Percentiles rank a stretch among this genome's conserved stretches.
Evolutionary conservation across 768 basidiomycete species (phyloP).

Genomic region (Boletus speciosus): DNA sequence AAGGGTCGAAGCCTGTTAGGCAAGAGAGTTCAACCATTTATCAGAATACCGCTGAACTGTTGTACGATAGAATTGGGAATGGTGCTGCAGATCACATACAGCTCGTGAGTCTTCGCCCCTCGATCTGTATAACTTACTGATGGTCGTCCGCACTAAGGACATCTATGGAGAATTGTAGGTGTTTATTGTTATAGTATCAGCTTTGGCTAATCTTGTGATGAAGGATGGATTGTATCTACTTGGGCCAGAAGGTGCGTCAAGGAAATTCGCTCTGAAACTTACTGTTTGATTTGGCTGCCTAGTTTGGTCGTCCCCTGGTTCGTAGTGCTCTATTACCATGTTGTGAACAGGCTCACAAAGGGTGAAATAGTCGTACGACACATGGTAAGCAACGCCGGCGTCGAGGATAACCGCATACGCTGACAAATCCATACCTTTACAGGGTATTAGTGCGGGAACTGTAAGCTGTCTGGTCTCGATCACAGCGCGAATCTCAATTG

Average conservation of each 20-base stretch:
- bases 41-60: not conserved
- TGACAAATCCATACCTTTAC: slow-evolving; percentile 1
- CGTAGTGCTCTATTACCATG: slow-evolving; percentile 21
- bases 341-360: slow-evolving; percentile 2
- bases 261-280: not conserved
- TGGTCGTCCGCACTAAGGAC: slow-evolving; percentile 50
- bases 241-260: slow-evolving; percentile 80
- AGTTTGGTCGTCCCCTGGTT: slow-evolving; percentile 79
- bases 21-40: slow-evolving; percentile 11
- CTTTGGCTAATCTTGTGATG: not conserved
- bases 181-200: not conserved
- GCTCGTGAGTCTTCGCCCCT: slow-evolving; percentile 45
- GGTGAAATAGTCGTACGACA: slow-evolving; percentile 49
- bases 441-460: slow-evolving; percentile 73
- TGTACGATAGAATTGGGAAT: slow-evolving; percentile 70
- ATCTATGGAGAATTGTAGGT: slow-evolving; percentile 90
- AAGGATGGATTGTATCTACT: slow-evolving; percentile 95
- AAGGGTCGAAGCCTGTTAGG: slow-evolving; percentile 80
- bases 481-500: not conserved
- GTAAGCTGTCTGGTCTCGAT: slow-evolving; percentile 41
- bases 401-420: not conserved
- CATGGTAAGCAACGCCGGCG: slow-evolving; percentile 39
- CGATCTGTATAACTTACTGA: not conserved
- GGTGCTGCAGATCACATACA: slow-evolving; percentile 94
- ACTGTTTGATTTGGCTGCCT: slow-evolving; percentile 1